These are phyloP conservation scores for Escovopsis sp. DNA, from an alignment of 2,329 filamentous ascomycete genomes.

Conservation along the genomic window DNA sequence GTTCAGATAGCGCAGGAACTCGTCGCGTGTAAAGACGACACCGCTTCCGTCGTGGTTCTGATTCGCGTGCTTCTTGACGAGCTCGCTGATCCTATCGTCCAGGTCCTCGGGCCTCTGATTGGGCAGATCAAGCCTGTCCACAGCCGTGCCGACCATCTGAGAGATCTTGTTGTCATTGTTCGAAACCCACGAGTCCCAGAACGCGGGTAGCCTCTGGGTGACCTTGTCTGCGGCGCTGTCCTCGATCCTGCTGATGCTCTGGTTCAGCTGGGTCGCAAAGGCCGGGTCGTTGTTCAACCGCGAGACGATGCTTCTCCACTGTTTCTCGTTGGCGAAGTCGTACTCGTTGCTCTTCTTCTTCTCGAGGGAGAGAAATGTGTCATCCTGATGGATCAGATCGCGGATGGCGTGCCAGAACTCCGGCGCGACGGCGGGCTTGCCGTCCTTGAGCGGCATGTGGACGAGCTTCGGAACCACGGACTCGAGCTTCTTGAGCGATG, in stretches of 20 bases:
- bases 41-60: conserved; percentile 19
- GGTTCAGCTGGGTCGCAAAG: conserved; percentile 14
- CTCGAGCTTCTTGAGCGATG: conserved; percentile 27
- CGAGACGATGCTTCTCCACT: conserved; percentile 30
- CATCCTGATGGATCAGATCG: conserved; percentile 35
- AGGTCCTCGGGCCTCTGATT: conserved; percentile 19
- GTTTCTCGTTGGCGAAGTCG: conserved; percentile 26
- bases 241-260: conserved; percentile 12
- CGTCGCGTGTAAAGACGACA: conserved; percentile 28
- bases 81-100: conserved; percentile 19
- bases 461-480: conserved; percentile 39
- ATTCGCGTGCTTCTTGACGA: conserved; percentile 22
- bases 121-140: conserved; percentile 20
- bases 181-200: conserved; percentile 37
- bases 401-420: conserved; percentile 52
- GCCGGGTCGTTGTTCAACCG: conserved; percentile 23
- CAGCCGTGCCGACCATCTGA: conserved; percentile 14
- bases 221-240: conserved; percentile 13
- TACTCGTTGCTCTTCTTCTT: conserved; percentile 19
- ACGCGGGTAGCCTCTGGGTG: conserved; percentile 18
- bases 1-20: conserved; percentile 31
- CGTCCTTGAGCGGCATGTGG: conserved; percentile 36
- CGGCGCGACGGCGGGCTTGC: conserved; percentile 37
- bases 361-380: conserved; percentile 30
- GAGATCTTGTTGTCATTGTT: conserved; percentile 29